Percentiles rank a stretch among this genome's conserved stretches.
phyloP scores from a whole-genome alignment of 169 alveolate species.

The Fabrea salina region DNA sequence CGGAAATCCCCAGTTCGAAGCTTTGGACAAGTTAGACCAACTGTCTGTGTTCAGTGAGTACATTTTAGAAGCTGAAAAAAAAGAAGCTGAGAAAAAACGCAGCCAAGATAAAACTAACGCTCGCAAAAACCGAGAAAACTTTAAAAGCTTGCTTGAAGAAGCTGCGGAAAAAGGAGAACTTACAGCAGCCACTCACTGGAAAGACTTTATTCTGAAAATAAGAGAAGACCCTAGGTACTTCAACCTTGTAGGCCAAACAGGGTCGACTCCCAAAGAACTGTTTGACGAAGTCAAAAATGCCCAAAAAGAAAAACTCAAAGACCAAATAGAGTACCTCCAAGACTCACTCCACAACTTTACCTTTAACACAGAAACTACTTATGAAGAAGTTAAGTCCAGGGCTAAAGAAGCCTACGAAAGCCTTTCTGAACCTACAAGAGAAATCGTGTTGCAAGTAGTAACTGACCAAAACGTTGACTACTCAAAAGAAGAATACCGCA shows the following conservation, averaged over 20 bases:
- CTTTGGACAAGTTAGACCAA: slow-evolving; percentile 25
- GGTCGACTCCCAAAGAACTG: slow-evolving; percentile 40
- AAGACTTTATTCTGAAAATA: slow-evolving; percentile 11
- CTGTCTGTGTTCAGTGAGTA: slow-evolving; percentile 10
- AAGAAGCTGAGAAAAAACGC: slow-evolving; percentile 12
- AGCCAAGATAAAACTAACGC: slow-evolving; percentile 18
- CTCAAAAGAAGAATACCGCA: slow-evolving; percentile 29
- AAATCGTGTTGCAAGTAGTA: neutral
- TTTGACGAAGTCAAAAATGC: slow-evolving; percentile 19
- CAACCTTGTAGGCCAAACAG: slow-evolving; percentile 35
- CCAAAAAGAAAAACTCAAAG: slow-evolving; percentile 30
- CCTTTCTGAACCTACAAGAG: slow-evolving; percentile 21
- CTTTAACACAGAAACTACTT: neutral
- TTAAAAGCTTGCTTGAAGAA: slow-evolving; percentile 28
- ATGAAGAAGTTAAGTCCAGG: neutral
- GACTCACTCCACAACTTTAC: neutral
- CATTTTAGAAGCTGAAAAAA: slow-evolving; percentile 22
- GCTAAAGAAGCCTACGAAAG: neutral
- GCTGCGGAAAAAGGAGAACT: slow-evolving; percentile 23
- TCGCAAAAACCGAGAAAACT: slow-evolving; percentile 44
- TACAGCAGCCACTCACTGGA: slow-evolving; percentile 33
- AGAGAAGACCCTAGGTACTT: slow-evolving; percentile 30
- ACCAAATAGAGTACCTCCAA: slow-evolving; percentile 25
- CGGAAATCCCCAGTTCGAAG: slow-evolving; percentile 11
- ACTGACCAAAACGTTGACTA: slow-evolving; percentile 14